phyloP scores from a whole-genome alignment of 352 stramenopile genomes.

The Phytophthora vignae region DNA sequence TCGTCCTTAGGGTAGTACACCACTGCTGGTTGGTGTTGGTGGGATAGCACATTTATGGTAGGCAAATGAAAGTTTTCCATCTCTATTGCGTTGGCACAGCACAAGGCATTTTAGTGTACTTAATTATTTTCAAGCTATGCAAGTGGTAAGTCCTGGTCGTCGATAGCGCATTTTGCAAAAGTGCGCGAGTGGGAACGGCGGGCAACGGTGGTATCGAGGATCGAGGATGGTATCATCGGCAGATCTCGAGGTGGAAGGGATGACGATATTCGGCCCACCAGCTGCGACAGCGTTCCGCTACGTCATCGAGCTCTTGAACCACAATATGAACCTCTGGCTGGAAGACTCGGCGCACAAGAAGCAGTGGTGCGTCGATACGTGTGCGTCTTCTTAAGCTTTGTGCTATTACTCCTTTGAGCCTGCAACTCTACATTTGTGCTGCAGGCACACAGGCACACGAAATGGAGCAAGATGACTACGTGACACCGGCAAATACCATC shows the following conservation, averaged over 20 bases:
- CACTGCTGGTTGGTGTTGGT: background rate
- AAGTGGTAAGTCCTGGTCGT: too few relatives aligned
- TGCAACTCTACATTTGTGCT: background rate
- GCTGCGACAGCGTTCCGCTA: background rate
- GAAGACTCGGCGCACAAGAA: background rate
- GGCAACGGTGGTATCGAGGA: too few relatives aligned
- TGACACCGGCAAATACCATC: background rate
- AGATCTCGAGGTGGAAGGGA: slow-evolving; percentile 7
- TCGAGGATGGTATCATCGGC: background rate
- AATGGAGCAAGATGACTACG: background rate
- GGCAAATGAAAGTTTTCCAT: too few relatives aligned
- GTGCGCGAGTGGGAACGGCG: too few relatives aligned
- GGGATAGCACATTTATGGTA: background rate
- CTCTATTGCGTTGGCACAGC: too few relatives aligned
- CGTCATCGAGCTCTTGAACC: background rate
- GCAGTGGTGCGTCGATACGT: background rate
- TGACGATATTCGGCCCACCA: slow-evolving; percentile 4
- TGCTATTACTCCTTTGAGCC: too few relatives aligned
- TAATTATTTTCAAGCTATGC: too few relatives aligned
- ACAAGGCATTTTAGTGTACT: too few relatives aligned
- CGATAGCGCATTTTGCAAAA: too few relatives aligned
- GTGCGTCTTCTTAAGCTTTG: too few relatives aligned
- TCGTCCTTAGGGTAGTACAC: too few relatives aligned
- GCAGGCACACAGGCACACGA: background rate
- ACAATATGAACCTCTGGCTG: background rate